Evolutionary conservation across 306 rosid genomes (phyloP).

Genomic region (Begonia masoniana): DNA sequence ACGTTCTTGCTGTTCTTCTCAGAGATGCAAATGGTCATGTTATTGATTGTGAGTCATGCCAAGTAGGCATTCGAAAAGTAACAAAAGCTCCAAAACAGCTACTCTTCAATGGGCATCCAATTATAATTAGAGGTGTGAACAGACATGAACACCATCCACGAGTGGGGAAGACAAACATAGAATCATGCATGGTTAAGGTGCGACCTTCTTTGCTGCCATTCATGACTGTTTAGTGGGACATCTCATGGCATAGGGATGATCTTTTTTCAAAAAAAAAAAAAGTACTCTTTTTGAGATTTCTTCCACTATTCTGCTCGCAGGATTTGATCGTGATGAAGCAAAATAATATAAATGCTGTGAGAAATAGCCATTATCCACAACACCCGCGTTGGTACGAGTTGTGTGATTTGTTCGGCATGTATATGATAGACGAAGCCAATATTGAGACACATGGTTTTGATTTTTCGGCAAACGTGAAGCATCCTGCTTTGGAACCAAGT

Average conservation of each 20-base stretch:
- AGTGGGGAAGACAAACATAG: slow-evolving; percentile 85
- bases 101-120: slow-evolving; percentile 77
- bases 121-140: slow-evolving; percentile 82
- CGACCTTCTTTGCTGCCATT: slow-evolving; percentile 7
- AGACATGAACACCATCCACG: slow-evolving; percentile 98
- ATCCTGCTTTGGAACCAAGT: slow-evolving; percentile 76
- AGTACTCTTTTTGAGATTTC: too few species aligned
- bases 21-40: slow-evolving; percentile 58
- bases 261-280: neutral
- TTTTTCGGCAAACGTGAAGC: slow-evolving; percentile 51
- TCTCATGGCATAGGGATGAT: slow-evolving; percentile 1
- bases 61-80: slow-evolving; percentile 65
- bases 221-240: neutral
- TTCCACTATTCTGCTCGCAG: slow-evolving; percentile 23
- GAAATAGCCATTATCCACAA: slow-evolving; percentile 98
- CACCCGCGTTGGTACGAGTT: slow-evolving; percentile 97
- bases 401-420: slow-evolving; percentile 88
- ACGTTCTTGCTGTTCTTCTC: slow-evolving; percentile 62
- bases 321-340: slow-evolving; percentile 91
- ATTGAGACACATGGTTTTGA: slow-evolving; percentile 91
- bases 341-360: slow-evolving; percentile 81
- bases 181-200: slow-evolving; percentile 93
- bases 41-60: slow-evolving; percentile 78
- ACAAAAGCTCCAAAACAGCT: slow-evolving; percentile 79
- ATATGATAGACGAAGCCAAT: slow-evolving; percentile 98